Evolutionary conservation across 2,329 filamentous ascomycete species (phyloP), one percentile per base, ranked within the genome.

Genomic region (Periconia sp.): DNA sequence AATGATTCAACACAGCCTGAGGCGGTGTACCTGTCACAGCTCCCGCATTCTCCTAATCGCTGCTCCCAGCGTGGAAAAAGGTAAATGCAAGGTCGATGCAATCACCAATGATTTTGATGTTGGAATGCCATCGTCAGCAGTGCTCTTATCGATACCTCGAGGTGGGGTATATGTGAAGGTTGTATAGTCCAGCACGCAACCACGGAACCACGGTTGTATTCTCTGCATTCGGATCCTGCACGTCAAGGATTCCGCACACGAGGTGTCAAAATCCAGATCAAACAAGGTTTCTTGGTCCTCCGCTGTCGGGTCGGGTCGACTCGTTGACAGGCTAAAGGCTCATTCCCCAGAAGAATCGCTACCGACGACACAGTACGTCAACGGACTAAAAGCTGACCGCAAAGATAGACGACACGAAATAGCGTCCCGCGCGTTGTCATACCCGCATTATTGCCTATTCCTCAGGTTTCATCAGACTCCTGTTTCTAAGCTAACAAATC

Each of bases 271-370:
- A 31, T 18, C 26, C 22, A 42, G 29, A 31, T 21, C 12, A 15
- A 29, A 39, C 38, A 41, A 46, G 26, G 34, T 29, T 39, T 30
- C 34, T 36, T 19, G 9, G 37, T 36, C 21, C 12, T 33, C 28
- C 19, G 30, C 3, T 29, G 21, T 30, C 28, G 15, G 22, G 26
- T 18, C 23, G 21, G 12, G 21, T 17, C 21, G n/a, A 22, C 12
- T 33, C 15, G 22, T n/a, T n/a, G n/a, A n/a, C 23, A 35, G 30
- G 22, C 36, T 40, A 24, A 36, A 40, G 4, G 23, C 21, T 12
- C 24, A 35, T 9, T 18, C 13, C 23, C 33, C 21, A n/a, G n/a
- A n/a, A n/a, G n/a, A 12, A 15, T 26, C 19, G 22, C 8, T 7
- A 8, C 10, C 11, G 13, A n/a, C 15, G 25, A 2, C 23, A 25